Base-by-base conservation (phyloP, 2,329 filamentous ascomycete species). In the Hypoxylon sp. region DNA sequence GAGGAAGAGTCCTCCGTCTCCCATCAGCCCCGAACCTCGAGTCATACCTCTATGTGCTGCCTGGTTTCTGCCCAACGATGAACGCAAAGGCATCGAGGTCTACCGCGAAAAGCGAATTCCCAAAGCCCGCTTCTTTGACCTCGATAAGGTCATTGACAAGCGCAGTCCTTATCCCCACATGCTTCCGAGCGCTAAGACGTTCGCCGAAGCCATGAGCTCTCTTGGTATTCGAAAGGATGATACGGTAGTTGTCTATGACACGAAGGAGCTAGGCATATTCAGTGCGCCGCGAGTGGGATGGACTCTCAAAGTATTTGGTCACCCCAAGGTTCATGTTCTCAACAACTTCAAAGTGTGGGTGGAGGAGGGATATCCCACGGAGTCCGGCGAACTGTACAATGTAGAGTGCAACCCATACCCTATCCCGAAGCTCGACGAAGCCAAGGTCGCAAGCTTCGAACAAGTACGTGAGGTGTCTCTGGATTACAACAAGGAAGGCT, bases 261-360 rank as follows among this genome's bases (percentile, higher is more conserved):
- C 89, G 26, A 90, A 92, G 66, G 94, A 98, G 80, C 81, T 94
- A 28, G 95, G 95, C 8, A 94, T 99, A 63, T 97, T 99, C 80
- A 95, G 91, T 71, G 95, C 94, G 1, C 95, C 95, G 3, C 87
- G 95, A 43, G 94, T 97, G 0, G 94, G 89, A 59, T 99, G 95
- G 95, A 99, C 94, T 1, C 82, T 99, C 68, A 88, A 88, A 73
- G 88, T 93, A 32, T 98, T 98, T 77, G 95, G 95, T 1, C 95
- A 99, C 76, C 82, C 88, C 46, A 90, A 88, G 67, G 94, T 99
- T 13, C 93, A 97, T 77, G 80, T 99, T 17, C 81, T 99, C 57
- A 96, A 99, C 81, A 99, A 99, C 80, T 99, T 97, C 81, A 91
- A 90, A 77, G 79, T 91, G n/a, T 99, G 94, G 93, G 89, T 94